Conservation (phyloP, 805 yeast species). For the Wickerhamiella galacta region DNA sequence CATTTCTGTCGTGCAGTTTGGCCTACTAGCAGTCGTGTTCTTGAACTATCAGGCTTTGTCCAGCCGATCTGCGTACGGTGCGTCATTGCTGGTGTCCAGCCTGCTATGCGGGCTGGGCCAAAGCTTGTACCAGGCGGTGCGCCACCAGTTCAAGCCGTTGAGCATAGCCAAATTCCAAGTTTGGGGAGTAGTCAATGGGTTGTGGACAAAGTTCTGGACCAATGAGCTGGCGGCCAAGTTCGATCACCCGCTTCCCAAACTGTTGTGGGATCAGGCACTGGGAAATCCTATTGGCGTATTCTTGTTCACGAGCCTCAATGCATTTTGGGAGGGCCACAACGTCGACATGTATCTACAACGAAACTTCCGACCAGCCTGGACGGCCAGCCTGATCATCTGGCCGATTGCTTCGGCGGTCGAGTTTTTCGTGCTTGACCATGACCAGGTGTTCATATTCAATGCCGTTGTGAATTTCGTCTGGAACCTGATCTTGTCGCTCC, state of each 20-base stretch:
- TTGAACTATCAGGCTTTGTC: constrained; percentile 14
- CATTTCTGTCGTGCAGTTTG: constrained; percentile 13
- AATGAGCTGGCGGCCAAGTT: constrained; percentile 17
- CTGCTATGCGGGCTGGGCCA: constrained; percentile 21
- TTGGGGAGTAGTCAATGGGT: constrained; percentile 23
- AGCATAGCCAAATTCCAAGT: constrained; percentile 20
- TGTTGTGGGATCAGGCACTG: constrained; percentile 19
- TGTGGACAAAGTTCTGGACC: constrained; percentile 25
- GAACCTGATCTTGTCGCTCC: constrained; percentile 18
- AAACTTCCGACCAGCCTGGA: constrained; percentile 14
- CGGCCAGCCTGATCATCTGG: constrained; percentile 15
- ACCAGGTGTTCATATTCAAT: constrained; percentile 14
- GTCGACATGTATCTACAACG: constrained; percentile 18
- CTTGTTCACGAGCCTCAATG: constrained; percentile 19
- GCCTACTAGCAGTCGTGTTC: constrained; percentile 12
- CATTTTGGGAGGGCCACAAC: constrained; percentile 24
- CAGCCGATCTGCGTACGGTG: constrained; percentile 16
- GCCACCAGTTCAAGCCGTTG: constrained; percentile 10
- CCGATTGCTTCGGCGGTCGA: constrained; percentile 15
- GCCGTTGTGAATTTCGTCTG: constrained; percentile 12
- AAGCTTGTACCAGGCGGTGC: constrained; percentile 18
- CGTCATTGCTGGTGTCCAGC: constrained; percentile 19
- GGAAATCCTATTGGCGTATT: constrained; percentile 22
- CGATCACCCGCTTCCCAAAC: constrained; percentile 11
- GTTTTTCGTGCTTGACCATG: constrained; percentile 11